Evolutionary conservation across 2,329 filamentous ascomycete species (phyloP).

Genomic region (Hirsutella thompsonii): DNA sequence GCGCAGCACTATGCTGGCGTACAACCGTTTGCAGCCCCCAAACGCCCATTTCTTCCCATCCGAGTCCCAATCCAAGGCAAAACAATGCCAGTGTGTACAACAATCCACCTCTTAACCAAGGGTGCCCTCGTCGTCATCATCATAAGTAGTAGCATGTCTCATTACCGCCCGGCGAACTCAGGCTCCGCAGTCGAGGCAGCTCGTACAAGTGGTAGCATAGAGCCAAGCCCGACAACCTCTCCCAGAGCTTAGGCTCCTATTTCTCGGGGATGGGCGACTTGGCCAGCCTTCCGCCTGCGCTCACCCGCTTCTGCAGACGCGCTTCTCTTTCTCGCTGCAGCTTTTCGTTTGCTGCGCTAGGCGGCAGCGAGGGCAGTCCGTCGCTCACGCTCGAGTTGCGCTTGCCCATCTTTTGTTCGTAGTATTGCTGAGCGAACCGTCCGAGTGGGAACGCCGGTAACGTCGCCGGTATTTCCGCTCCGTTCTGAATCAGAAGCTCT

Average conservation of each 20-base stretch:
- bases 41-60: neutral
- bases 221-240: conserved; percentile 23
- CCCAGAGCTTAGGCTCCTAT: conserved; percentile 33
- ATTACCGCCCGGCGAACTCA: conserved; percentile 6
- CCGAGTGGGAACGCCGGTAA: conserved; percentile 77
- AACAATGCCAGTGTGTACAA: neutral
- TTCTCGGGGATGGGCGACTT: conserved; percentile 50
- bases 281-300: conserved; percentile 61
- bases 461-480: conserved; percentile 67
- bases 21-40: neutral
- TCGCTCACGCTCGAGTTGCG: conserved; percentile 36
- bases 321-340: conserved; percentile 51
- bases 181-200: conserved; percentile 12
- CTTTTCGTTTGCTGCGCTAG: conserved; percentile 30
- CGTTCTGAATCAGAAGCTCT: conserved; percentile 86
- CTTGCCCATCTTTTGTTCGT: conserved; percentile 61
- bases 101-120: conserved; percentile 2
- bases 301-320: conserved; percentile 65
- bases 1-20: neutral
- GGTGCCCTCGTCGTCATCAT: conserved; percentile 2
- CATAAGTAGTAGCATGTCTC: conserved; percentile 6
- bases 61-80: neutral
- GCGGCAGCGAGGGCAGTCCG: conserved; percentile 48
- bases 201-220: conserved; percentile 23
- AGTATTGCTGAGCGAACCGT: conserved; percentile 64